A percentile compares a stretch with the other conserved stretches of the same genome.
Conservation (phyloP, 75 land plant genomes). For the Picea glauca region DNA sequence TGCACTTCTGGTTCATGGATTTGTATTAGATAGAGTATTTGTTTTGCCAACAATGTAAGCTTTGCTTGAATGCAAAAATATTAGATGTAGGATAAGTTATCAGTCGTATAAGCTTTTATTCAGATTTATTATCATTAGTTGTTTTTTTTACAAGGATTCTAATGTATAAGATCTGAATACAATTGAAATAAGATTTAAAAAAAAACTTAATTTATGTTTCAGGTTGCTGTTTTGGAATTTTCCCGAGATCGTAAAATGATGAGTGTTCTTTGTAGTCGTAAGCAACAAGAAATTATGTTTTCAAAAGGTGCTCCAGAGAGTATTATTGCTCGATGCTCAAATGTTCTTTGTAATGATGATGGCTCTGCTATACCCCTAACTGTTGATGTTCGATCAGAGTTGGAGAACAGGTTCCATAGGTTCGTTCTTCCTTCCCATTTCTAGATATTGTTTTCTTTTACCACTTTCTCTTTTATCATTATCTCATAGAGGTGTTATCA, state of each 20-base stretch:
- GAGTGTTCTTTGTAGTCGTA: constrained; percentile 88
- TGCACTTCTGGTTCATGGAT: background rate
- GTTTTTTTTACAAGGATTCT: background rate
- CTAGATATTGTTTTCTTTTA: background rate
- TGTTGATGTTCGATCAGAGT: constrained; percentile 53
- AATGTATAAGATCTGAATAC: background rate
- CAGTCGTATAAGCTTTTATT: background rate
- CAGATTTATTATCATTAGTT: background rate
- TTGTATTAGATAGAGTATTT: background rate
- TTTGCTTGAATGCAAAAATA: background rate
- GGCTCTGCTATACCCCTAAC: constrained; percentile 82
- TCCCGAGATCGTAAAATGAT: constrained; percentile 98
- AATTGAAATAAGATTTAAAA: background rate
- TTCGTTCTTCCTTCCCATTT: constrained; percentile 9
- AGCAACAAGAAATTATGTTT: constrained; percentile 76
- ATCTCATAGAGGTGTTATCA: background rate
- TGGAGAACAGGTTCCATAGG: constrained; percentile 79
- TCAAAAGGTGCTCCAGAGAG: constrained; percentile 98
- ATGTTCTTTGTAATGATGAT: constrained; percentile 88
- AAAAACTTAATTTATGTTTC: background rate
- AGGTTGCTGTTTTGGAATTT: constrained; percentile 90
- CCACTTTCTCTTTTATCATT: background rate
- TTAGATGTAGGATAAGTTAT: background rate
- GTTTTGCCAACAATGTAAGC: background rate
- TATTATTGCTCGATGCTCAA: constrained; percentile 75